These are phyloP conservation scores for Achaetomium macrosporum DNA, from an alignment of 2,329 filamentous ascomycete species.

Conservation along the genomic window DNA sequence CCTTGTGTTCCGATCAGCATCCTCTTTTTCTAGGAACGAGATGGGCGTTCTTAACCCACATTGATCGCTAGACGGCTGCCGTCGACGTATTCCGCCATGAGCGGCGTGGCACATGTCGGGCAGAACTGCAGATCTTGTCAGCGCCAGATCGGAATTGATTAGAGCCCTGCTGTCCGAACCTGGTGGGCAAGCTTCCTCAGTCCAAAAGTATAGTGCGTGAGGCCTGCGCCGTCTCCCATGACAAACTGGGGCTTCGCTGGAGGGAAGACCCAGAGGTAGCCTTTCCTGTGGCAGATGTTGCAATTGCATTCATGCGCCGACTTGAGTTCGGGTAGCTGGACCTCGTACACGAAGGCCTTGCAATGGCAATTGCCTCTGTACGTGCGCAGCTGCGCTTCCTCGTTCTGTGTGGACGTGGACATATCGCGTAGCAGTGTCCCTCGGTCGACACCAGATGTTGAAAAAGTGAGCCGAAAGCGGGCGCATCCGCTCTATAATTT, in stretches of 20 bases:
- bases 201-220: conserved; percentile 42
- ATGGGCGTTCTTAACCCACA: conserved; percentile 24
- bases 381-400: background rate
- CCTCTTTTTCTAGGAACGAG: too few relatives aligned
- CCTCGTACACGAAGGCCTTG: conserved; percentile 46
- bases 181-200: conserved; percentile 32
- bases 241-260: conserved; percentile 34
- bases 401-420: background rate
- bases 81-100: conserved; percentile 20
- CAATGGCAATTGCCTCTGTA: conserved; percentile 56
- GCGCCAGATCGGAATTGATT: too few relatives aligned
- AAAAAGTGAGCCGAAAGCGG: too few relatives aligned
- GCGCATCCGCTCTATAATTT: too few relatives aligned
- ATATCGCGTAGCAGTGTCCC: too few relatives aligned
- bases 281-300: conserved; percentile 55
- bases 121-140: background rate
- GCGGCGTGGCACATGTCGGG: conserved; percentile 21
- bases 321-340: conserved; percentile 51
- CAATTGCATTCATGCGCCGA: conserved; percentile 56
- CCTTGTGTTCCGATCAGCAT: background rate
- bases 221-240: conserved; percentile 36
- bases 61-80: conserved; percentile 32
- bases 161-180: too few relatives aligned
- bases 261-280: conserved; percentile 35
- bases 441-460: too few relatives aligned